phyloP scores from a whole-genome alignment of 2,329 filamentous ascomycete species.

The Fusarium sp. region DNA sequence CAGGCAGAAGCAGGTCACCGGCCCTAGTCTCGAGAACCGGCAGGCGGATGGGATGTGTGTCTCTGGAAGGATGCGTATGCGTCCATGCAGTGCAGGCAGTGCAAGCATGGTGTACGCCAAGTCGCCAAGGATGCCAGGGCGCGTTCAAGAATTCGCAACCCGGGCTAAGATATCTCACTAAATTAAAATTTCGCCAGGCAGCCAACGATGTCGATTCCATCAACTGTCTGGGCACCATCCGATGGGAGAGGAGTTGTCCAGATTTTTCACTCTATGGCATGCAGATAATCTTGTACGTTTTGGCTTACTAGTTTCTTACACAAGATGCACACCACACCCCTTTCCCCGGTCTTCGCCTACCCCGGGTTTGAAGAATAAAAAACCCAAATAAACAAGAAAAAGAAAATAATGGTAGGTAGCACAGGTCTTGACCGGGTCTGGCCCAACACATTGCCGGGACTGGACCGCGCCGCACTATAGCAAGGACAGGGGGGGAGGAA shows the following conservation, averaged over 20 bases:
- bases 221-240: not conserved
- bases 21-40: not conserved
- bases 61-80: not conserved
- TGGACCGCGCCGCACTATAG: not conserved
- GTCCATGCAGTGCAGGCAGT: not conserved
- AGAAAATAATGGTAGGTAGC: not conserved
- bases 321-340: not conserved
- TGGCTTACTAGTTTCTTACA: not conserved
- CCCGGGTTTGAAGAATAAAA: constrained; percentile 1
- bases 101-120: not conserved
- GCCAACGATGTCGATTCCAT: not conserved
- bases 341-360: constrained; percentile 1
- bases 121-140: constrained; percentile 1
- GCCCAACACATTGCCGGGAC: constrained; percentile 14
- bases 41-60: not conserved
- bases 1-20: not conserved
- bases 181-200: not conserved
- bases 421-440: constrained; percentile 14
- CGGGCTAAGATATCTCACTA: not conserved
- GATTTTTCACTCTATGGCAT: not conserved
- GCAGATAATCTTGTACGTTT: not conserved
- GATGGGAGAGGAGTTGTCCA: not conserved
- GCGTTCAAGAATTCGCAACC: not conserved
- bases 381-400: not conserved
- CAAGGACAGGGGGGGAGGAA: not conserved